Conservation (phyloP, 176 grass and related monocot genomes). For the Oryza nivara region DNA sequence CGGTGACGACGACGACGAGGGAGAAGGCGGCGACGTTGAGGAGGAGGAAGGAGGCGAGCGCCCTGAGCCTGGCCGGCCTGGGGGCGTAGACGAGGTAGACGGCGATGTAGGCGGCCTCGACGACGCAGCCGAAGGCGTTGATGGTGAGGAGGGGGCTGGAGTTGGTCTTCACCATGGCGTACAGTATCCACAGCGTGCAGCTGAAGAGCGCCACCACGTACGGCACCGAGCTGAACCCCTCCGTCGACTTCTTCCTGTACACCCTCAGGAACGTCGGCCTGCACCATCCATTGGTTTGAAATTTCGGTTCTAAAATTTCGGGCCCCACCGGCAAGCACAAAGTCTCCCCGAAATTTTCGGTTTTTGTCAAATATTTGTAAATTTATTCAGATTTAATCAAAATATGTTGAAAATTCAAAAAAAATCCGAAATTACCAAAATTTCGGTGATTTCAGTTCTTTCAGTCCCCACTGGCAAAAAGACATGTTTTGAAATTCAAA, state of each 20-base stretch:
- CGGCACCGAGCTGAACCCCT: slow-evolving; percentile 81
- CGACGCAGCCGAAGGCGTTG: slow-evolving; percentile 73
- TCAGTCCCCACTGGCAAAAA: too few relatives aligned
- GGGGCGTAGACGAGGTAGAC: slow-evolving; percentile 77
- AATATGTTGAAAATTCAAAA: too few relatives aligned
- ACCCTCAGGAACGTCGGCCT: slow-evolving; percentile 77
- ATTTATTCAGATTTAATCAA: too few relatives aligned
- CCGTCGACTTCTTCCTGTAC: slow-evolving; percentile 72
- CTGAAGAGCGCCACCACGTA: slow-evolving; percentile 94
- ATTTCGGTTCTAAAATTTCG: too few relatives aligned
- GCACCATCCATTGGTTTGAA: neutral
- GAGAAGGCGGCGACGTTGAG: slow-evolving; percentile 72
- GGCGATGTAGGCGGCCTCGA: slow-evolving; percentile 71
- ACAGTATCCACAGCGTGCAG: slow-evolving; percentile 85
- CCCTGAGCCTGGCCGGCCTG: slow-evolving; percentile 34
- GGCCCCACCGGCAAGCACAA: too few relatives aligned
- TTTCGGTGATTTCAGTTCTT: too few relatives aligned
- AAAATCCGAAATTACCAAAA: too few relatives aligned
- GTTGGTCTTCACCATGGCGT: slow-evolving; percentile 73
- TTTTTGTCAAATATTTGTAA: too few relatives aligned
- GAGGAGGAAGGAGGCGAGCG: slow-evolving; percentile 58
- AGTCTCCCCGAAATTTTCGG: too few relatives aligned
- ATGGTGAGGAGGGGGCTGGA: slow-evolving; percentile 75
- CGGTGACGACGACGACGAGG: slow-evolving; percentile 53
- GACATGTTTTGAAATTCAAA: too few relatives aligned